Evolutionary conservation across 208 protist species (phyloP), one percentile per base, ranked within the genome.

Genomic region (Leishmania mexicana): DNA sequence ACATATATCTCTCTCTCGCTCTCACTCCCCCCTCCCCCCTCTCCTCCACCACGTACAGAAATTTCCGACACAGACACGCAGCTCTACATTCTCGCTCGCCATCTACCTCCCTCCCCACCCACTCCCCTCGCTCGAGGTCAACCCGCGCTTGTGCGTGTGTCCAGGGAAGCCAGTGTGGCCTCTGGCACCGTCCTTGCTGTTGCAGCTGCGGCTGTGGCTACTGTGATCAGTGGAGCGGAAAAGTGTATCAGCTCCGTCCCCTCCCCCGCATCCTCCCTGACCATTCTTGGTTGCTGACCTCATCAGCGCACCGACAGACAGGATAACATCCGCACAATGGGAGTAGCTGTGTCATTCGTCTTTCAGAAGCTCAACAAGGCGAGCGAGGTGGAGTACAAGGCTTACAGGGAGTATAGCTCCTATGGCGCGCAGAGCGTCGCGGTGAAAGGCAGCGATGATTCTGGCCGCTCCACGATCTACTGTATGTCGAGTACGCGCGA

Each of bases 381-480:
- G 54, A 88, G 83, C 76, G 53, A 91, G 54, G 87, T 94, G 10
- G 84, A 90, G 51, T 88, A 88, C 77, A 77, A 79, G 1, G 62
- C 81, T 24, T 94, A 94, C 83, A 58, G 80, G 70, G 72, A 76
- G 35, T 96, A 89, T 76, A 76, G 31, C 60, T 5, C 47, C 72
- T 92, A 93, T 60, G 87, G 86, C 57, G 77, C 83, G 2, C 89
- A 94, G 76, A 60, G 81, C 35, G 38, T 83, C 24, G 64, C 87
- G 19, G 81, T 93, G 65, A 76, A 80, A 31, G 88, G 83, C 35
- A 94, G 84, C 8, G 90, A 89, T 54, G 71, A 24, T 38, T 72
- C 31, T 6, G 82, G 91, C 74, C 87, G 81, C 67, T 95, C 93
- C 2, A 45, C 84, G 24, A 92, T 94, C 54, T 96, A 95, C 74